Percentiles rank a stretch among this genome's conserved stretches.
phyloP scores from a whole-genome alignment of 257 asterid species.

The Solanum clarkiae region DNA sequence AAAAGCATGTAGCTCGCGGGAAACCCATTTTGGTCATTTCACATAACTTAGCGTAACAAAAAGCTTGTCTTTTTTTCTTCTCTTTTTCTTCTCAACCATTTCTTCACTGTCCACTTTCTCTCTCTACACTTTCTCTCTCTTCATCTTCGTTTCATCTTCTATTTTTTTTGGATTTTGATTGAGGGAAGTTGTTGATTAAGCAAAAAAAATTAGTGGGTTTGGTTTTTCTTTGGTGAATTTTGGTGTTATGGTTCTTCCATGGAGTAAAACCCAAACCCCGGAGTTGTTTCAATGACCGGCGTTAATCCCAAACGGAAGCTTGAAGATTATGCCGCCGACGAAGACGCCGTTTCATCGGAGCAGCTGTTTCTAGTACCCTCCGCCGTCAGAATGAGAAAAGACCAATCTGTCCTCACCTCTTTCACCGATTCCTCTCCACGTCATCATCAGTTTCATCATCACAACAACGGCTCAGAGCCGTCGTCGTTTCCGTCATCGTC shows the following conservation, averaged over 20 bases:
- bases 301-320: constrained; percentile 50
- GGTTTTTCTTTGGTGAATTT: not conserved
- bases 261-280: not conserved
- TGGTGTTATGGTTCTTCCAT: not conserved
- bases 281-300: not conserved
- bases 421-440: constrained; percentile 9
- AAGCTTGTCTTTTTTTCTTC: not conserved
- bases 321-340: constrained; percentile 48
- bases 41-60: not conserved
- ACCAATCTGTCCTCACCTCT: constrained; percentile 33
- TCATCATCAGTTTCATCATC: constrained; percentile 9
- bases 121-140: not conserved
- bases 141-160: not conserved
- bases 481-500: not conserved
- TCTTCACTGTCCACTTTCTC: not conserved
- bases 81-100: not conserved
- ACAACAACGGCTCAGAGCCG: not conserved
- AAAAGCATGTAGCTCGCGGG: not conserved
- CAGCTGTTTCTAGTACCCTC: not conserved
- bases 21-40: not conserved
- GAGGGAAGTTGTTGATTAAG: not conserved
- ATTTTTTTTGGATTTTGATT: not conserved
- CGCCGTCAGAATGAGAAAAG: constrained; percentile 48
- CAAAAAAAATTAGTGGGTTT: not conserved
- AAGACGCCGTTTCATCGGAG: constrained; percentile 8